Evolutionary conservation across 164 flowering plant genomes (phyloP), one percentile per base, ranked within the genome.

Genomic region (Warburgia ugandensis): DNA sequence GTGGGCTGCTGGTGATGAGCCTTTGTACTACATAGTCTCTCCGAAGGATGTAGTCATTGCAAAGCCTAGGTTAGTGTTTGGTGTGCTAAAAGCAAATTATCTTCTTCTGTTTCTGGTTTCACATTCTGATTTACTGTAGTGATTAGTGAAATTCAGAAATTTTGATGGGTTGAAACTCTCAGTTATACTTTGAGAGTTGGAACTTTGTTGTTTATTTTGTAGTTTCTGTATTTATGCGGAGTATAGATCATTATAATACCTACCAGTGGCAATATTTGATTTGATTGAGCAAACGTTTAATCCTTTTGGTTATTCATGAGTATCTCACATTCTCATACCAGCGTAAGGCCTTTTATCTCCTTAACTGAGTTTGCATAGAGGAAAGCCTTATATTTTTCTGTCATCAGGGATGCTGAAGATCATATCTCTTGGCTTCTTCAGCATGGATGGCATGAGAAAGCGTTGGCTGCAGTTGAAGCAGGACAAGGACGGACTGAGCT

Each of bases 1-100:
- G 65, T 92, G 99, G 99, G 94, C 95, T 50, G 92, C 91, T 60
- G 96, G 92, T 48, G 94, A 88, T 73, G 99, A 92, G 55, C 99
- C 99, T 21, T 52, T 89, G 45, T 92, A 92, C 64, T 92, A 92
- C 66, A 65, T 92, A 52, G 99, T 92, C 29, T 92, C 99, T 31
- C 99, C 97, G 2, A 92, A 88, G 67, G 99, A 92, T 64, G 84
- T 89, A 22, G 87, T 92, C 54, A 86, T 92, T 73, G 99, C 99
- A 51, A 92, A 86, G 69, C 97, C 97, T 16, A 86, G 99, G 99
- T 83, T 32, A 46, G 75, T 62, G 20, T 38, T 51, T 6, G 22
- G 38, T 39, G 31, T 51, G 53, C 29, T 21, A n/a, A 19, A 48
- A n/a, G n/a, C 8, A 6, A 2, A 28, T 29, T 29, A 45, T 6